Conservation (phyloP, 2,329 filamentous ascomycete genomes). For the Verticillium zaregamsianum region DNA sequence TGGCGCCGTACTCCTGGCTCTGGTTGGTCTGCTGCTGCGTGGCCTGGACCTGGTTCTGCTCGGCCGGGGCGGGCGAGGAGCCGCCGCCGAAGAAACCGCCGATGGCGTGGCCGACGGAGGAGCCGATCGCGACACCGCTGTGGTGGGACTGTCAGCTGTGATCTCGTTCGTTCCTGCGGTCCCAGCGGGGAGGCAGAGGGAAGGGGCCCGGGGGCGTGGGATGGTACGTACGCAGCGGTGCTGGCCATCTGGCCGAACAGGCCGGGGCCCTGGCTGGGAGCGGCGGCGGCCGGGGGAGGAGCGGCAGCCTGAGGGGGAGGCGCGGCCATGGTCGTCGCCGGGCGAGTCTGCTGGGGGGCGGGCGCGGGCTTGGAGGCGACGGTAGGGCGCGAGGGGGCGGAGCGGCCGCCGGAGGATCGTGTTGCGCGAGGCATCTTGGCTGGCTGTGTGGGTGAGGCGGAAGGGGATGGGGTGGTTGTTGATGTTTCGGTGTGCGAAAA, state of each 20-base stretch:
- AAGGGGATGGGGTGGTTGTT: constrained; percentile 7
- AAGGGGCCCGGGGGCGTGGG: background rate
- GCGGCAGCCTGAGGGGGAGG: constrained; percentile 36
- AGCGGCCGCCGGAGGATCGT: constrained; percentile 58
- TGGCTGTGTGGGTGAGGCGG: constrained; percentile 10
- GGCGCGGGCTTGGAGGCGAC: constrained; percentile 47
- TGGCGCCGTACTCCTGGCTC: constrained; percentile 48
- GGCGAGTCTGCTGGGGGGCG: constrained; percentile 60
- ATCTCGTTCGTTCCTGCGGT: background rate
- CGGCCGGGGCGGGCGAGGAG: constrained; percentile 52
- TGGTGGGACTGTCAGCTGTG: constrained; percentile 4
- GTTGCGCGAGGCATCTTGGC: constrained; percentile 68
- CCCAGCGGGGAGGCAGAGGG: background rate
- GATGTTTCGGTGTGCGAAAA: constrained; percentile 11
- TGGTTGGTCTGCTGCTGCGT: constrained; percentile 29
- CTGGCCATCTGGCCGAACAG: constrained; percentile 96
- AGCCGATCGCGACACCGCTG: constrained; percentile 95
- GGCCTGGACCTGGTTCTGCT: constrained; percentile 44
- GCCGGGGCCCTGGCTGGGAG: constrained; percentile 66
- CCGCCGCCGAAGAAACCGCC: constrained; percentile 82
- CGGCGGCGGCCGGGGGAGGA: constrained; percentile 41
- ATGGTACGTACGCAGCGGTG: constrained; percentile 84
- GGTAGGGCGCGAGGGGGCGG: constrained; percentile 60
- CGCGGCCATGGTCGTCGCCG: constrained; percentile 64
- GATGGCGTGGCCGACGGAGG: constrained; percentile 91